phyloP scores from a whole-genome alignment of 371 early-diverging fungal species.

The Phascolomyces articulosus region DNA sequence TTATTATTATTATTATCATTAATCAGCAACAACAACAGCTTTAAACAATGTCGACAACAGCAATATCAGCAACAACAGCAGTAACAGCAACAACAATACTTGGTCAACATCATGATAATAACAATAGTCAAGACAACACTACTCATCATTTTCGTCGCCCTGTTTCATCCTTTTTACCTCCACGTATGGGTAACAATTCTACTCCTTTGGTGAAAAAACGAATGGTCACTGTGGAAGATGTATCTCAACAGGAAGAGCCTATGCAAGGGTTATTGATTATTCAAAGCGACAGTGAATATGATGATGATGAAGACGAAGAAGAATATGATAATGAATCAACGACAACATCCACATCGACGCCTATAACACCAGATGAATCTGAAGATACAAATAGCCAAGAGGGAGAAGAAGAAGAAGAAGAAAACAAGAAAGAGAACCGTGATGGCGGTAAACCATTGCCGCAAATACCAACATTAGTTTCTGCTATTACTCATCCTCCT shows the following conservation, averaged over 20 bases:
- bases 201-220: conserved; percentile 7
- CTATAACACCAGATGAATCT: background rate
- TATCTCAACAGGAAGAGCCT: conserved; percentile 10
- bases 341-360: background rate
- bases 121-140: too few species aligned
- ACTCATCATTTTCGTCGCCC: background rate
- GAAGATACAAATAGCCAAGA: background rate
- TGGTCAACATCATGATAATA: background rate
- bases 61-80: background rate
- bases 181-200: background rate
- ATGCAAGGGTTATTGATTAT: conserved; percentile 18
- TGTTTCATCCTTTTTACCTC: background rate
- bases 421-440: too few species aligned
- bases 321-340: conserved; percentile 3
- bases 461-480: background rate
- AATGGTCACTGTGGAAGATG: conserved; percentile 21
- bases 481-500: background rate
- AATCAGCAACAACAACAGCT: background rate
- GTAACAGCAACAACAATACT: background rate
- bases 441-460: conserved; percentile 1
- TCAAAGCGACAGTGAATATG: conserved; percentile 14
- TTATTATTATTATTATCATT: background rate
- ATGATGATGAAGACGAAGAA: conserved; percentile 14
- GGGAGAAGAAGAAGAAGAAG: too few species aligned
- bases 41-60: background rate